Percentiles rank a stretch among this genome's conserved stretches.
phyloP scores from a whole-genome alignment of 768 basidiomycete species.

The Mycena alexandri region DNA sequence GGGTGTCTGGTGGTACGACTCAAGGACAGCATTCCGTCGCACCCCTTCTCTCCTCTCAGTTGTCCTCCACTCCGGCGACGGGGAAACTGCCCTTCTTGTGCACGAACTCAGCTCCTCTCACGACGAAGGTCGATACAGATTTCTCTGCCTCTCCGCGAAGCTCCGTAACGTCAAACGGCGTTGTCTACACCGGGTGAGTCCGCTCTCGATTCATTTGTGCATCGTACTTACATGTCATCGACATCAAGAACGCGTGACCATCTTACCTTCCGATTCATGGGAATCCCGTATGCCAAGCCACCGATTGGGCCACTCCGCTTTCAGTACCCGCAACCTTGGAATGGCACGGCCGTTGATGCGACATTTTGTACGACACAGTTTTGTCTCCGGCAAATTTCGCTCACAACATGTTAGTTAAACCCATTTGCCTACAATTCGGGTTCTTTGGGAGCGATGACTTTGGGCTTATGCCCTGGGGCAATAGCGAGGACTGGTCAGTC shows the following conservation, averaged over 20 bases:
- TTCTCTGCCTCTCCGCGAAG: slow-evolving; percentile 31
- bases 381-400: slow-evolving; percentile 32
- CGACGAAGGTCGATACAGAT: slow-evolving; percentile 36
- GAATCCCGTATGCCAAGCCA: slow-evolving; percentile 55
- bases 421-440: slow-evolving; percentile 37
- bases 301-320: slow-evolving; percentile 47
- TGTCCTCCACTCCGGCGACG: neutral
- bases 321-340: slow-evolving; percentile 47
- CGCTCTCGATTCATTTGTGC: neutral
- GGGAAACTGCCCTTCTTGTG: slow-evolving; percentile 34
- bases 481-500: slow-evolving; percentile 38
- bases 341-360: slow-evolving; percentile 46
- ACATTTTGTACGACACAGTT: slow-evolving; percentile 39
- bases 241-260: slow-evolving; percentile 57
- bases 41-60: neutral
- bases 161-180: slow-evolving; percentile 26
- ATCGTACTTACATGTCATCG: neutral
- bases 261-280: slow-evolving; percentile 56
- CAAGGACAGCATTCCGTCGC: slow-evolving; percentile 2
- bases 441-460: slow-evolving; percentile 32
- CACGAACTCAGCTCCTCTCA: slow-evolving; percentile 37
- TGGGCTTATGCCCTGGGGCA: slow-evolving; percentile 39
- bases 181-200: slow-evolving; percentile 30
- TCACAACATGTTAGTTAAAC: slow-evolving; percentile 30
- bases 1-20: neutral